Conservation (phyloP, 2,329 filamentous ascomycete species). For the Clonostachys rosea region DNA sequence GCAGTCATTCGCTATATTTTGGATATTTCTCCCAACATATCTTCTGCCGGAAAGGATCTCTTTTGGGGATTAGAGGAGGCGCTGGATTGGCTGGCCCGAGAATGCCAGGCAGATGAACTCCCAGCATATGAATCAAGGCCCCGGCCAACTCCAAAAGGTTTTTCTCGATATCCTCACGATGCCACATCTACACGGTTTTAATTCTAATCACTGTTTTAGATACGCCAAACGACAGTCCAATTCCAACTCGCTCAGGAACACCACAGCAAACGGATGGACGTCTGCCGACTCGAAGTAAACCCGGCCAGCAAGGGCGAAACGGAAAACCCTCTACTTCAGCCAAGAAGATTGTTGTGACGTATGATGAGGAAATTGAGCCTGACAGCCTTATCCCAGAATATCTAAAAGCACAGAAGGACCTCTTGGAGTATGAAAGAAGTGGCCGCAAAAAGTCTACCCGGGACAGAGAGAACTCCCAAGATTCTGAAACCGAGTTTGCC, state of each 20-base stretch:
- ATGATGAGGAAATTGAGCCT: conserved; percentile 68
- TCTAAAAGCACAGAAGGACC: conserved; percentile 65
- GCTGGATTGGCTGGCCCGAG: conserved; percentile 83
- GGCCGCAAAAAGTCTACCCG: conserved; percentile 6
- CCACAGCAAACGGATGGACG: conserved; percentile 20
- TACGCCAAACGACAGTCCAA: conserved; percentile 42
- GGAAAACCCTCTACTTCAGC: conserved; percentile 17
- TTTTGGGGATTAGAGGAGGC: conserved; percentile 86
- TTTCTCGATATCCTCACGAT: neutral
- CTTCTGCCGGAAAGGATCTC: conserved; percentile 52
- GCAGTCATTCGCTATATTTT: conserved; percentile 63
- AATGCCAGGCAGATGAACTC: conserved; percentile 64
- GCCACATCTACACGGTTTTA: neutral
- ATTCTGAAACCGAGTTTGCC: conserved; percentile 32
- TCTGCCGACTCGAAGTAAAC: no score
- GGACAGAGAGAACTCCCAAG: conserved; percentile 8
- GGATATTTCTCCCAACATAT: conserved; percentile 60
- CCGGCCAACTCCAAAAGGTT: neutral
- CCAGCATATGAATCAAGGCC: conserved; percentile 57
- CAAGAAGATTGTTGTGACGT: conserved; percentile 43
- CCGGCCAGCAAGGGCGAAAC: conserved; percentile 25
- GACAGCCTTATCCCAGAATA: conserved; percentile 74
- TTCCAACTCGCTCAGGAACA: conserved; percentile 43
- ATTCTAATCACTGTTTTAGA: conserved; percentile 16
- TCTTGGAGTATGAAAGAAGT: conserved; percentile 55